Base-by-base conservation (phyloP, 768 basidiomycete genomes). In the Vararia minispora region DNA sequence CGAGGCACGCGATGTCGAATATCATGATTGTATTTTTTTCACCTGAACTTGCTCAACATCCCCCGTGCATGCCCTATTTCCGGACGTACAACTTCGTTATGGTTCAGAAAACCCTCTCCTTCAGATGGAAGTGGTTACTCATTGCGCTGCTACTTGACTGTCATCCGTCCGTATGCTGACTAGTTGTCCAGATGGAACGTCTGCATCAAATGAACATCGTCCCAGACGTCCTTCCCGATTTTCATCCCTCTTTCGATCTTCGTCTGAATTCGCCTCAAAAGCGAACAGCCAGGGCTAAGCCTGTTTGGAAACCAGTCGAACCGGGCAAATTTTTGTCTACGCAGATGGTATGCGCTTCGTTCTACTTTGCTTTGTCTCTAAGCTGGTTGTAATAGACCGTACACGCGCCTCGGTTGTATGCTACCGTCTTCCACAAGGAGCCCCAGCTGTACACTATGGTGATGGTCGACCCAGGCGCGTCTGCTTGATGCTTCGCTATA, bases 131-230 rank as follows among this genome's bases (percentile, higher is more conserved):
- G n/a, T n/a, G n/a, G n/a, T n/a, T n/a, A n/a, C n/a, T n/a, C n/a
- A n/a, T n/a, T n/a, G n/a, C n/a, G n/a, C n/a, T n/a, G n/a, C n/a
- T n/a, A n/a, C n/a, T n/a, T n/a, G n/a, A n/a, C n/a, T n/a, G n/a
- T n/a, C n/a, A n/a, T n/a, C n/a, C n/a, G n/a, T n/a, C n/a, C n/a
- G n/a, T n/a, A n/a, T n/a, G n/a, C n/a, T n/a, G n/a, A n/a, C n/a
- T n/a, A n/a, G n/a, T n/a, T n/a, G n/a, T n/a, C 6, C 52, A 91
- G 83, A 95, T 95, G 89, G 86, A 95, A 54, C 82, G 92, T 53
- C 53, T 98, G 31, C 69, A 88, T 49, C 86, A 91, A 61, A 89
- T 95, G 88, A 62, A 79, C 35, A 79, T 98, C 41, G 67, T 95
- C 2, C 92, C 94, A 0, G 94, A 99, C 52, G 62, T 92, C 9